Evolutionary conservation across 345 rosid genomes (phyloP), one percentile per base, ranked within the genome.

Genomic region (Hirschfeldia incana): DNA sequence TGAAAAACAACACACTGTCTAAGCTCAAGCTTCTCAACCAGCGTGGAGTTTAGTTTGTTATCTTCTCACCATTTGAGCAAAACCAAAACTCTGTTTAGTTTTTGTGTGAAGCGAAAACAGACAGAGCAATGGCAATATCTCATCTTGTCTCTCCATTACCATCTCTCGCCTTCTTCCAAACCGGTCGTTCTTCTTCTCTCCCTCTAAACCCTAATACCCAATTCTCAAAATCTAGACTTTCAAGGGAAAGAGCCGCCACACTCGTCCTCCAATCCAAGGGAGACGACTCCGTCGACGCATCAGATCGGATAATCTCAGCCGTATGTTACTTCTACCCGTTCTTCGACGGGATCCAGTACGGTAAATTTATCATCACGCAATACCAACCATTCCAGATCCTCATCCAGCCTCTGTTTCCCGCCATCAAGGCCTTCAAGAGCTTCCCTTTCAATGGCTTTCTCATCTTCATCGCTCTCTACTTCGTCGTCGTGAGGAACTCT

Each of bases 291-390:
- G 95, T 85, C 21, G 98, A 90, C 77, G 80, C 79, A n/a, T 87
- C 92, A 1, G 97, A 94, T 85, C 88, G 98, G 66, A 13, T 94
- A 75, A 89, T 94, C 83, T 94, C 98, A 8, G 97, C 96, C 72
- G 61, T 92, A 37, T 89, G 94, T 79, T 94, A 94, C 87, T 92
- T 94, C 74, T 94, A 92, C 79, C 97, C 97, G 8, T 94, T 94
- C 86, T 92, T 94, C 78, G 97, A 94, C 26, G 97, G 98, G 64
- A 73, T 94, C 57, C 97, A 92, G 68, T 92, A 92, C 73, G 98
- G 98, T 0, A 92, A 89, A 82, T 94, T 87, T 83, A 89, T 94
- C 39, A 81, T 92, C 32, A 85, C 88, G 49, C 97, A 94, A 59
- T 90, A 89, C 81, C 27, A 84, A 12, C 91, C 97, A 0, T 65